These are phyloP conservation scores for Colletotrichum australisinense DNA, from an alignment of 2,329 filamentous ascomycete species.

Conservation along the genomic window DNA sequence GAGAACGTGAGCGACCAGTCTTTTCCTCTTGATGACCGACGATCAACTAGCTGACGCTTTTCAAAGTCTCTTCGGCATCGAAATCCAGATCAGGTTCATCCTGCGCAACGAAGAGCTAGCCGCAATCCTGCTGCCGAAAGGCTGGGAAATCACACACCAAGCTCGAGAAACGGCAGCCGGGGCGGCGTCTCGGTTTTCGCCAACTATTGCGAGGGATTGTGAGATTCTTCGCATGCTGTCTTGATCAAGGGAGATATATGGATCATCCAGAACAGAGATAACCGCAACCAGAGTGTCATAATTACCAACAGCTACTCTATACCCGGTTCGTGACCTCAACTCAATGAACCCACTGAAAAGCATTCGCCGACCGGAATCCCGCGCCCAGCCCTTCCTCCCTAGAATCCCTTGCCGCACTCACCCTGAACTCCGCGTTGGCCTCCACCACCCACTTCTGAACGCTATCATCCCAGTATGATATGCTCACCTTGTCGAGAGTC, in stretches of 20 bases:
- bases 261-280: not conserved
- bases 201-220: not conserved
- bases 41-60: not conserved
- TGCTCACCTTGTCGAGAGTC: not conserved
- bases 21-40: not conserved
- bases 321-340: not conserved
- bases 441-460: not conserved
- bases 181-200: not conserved
- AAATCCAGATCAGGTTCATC: not conserved
- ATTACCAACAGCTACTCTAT: not conserved
- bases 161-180: not conserved
- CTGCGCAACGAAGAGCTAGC: not conserved
- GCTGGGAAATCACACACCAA: not conserved
- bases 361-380: not conserved
- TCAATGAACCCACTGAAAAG: not conserved
- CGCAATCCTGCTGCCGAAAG: not conserved
- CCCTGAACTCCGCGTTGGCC: not conserved
- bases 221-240: not conserved
- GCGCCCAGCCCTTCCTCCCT: not conserved
- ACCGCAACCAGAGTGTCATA: not conserved
- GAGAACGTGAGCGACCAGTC: not conserved
- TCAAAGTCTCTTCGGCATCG: not conserved
- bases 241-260: not conserved
- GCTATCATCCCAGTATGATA: not conserved
- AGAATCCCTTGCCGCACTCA: not conserved